Conservation (phyloP, 2,329 filamentous ascomycete species). For the Ophiostoma triangulosporum region DNA sequence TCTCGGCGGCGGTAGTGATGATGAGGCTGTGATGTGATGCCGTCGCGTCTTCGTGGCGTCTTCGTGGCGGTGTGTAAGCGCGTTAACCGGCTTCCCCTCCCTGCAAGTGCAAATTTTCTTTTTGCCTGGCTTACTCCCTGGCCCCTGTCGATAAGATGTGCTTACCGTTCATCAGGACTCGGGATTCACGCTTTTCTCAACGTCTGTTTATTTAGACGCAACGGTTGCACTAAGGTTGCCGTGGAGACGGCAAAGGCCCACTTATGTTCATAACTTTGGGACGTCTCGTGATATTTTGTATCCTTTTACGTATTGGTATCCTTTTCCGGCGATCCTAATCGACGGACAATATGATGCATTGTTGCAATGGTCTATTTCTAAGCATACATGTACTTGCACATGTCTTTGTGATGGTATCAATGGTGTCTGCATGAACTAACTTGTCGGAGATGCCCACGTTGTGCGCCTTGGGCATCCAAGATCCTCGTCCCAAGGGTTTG, state of each 20-base stretch:
- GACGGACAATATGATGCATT: not conserved
- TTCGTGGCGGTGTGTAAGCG: not conserved
- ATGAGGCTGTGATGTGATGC: not conserved
- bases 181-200: not conserved
- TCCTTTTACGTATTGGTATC: too few species aligned
- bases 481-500: too few species aligned
- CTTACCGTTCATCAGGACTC: not conserved
- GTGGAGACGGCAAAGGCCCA: conserved; percentile 2
- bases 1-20: not conserved
- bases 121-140: not conserved
- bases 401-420: too few species aligned
- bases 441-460: too few species aligned
- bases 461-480: too few species aligned
- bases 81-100: not conserved
- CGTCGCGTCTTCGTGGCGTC: not conserved
- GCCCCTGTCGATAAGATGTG: not conserved
- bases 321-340: too few species aligned
- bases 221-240: conserved; percentile 8
- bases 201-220: conserved; percentile 3
- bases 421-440: too few species aligned
- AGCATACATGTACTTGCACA: too few species aligned
- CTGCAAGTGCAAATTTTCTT: not conserved
- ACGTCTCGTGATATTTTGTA: conserved; percentile 6
- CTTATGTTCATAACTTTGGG: not conserved
- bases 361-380: too few species aligned